These are phyloP conservation scores for Didymella exigua DNA, from an alignment of 2,329 filamentous ascomycete species.

Conservation along the genomic window DNA sequence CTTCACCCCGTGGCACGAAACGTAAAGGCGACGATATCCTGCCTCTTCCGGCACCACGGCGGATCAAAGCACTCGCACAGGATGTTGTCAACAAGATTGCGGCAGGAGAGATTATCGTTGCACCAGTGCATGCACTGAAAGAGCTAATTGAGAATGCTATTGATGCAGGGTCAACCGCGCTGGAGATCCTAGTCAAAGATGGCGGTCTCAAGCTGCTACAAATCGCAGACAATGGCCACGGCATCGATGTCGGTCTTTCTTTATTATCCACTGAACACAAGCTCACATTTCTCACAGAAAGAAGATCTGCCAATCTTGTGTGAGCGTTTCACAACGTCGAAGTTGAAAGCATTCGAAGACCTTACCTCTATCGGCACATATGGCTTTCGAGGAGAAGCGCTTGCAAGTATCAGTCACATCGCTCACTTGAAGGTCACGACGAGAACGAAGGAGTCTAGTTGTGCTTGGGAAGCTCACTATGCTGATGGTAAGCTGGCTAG, in stretches of 20 bases:
- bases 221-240: conserved; percentile 96
- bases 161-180: conserved; percentile 89
- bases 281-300: conserved; percentile 61
- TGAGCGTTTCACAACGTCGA: conserved; percentile 95
- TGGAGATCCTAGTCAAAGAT: conserved; percentile 93
- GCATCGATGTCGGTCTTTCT: conserved; percentile 74
- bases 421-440: conserved; percentile 95
- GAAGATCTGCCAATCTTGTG: conserved; percentile 91
- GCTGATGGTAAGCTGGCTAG: conserved; percentile 80
- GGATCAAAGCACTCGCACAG: conserved; percentile 78
- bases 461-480: conserved; percentile 91
- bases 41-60: conserved; percentile 47
- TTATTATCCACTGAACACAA: background rate
- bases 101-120: conserved; percentile 96
- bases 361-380: conserved; percentile 89
- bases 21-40: conserved; percentile 44
- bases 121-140: conserved; percentile 93
- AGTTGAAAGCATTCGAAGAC: conserved; percentile 92
- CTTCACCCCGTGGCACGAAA: conserved; percentile 44
- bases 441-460: conserved; percentile 83
- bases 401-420: conserved; percentile 98
- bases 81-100: conserved; percentile 99
- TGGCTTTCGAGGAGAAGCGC: conserved; percentile 94
- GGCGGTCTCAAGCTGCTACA: conserved; percentile 93
- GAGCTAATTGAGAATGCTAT: conserved; percentile 97